Evolutionary conservation across 202 grass and related monocot genomes (phyloP).

Genomic region (Dendrocalamus latiflorus): DNA sequence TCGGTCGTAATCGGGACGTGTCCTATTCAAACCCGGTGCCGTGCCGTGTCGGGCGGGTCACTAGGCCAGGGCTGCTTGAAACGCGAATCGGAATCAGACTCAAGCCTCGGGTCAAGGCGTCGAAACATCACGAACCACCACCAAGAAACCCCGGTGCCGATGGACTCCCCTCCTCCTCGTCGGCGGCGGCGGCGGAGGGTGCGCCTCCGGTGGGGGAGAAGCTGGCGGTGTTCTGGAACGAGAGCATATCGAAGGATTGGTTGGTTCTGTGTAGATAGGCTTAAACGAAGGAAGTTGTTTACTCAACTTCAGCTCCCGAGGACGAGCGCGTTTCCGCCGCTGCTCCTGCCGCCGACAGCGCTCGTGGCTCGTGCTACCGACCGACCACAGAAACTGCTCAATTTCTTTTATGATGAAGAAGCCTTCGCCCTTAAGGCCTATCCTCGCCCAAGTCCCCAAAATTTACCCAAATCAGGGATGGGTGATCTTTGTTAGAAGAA

Average conservation of each 20-base stretch:
- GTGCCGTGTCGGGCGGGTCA: no score
- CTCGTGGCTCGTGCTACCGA: background rate
- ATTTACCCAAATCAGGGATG: background rate
- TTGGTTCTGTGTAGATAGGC: background rate
- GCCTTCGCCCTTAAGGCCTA: slow-evolving; percentile 19
- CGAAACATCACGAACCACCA: background rate
- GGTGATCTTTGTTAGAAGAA: background rate
- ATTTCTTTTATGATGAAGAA: background rate
- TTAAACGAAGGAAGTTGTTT: background rate
- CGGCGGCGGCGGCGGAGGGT: background rate
- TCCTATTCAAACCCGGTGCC: no score
- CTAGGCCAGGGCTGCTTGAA: no score
- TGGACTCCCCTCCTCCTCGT: slow-evolving; percentile 12
- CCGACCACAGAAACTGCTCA: background rate
- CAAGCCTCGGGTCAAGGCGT: no score
- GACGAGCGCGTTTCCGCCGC: slow-evolving; percentile 9
- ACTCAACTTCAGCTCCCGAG: background rate
- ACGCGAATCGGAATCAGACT: no score
- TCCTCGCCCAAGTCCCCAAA: background rate
- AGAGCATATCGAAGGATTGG: background rate
- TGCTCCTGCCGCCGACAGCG: slow-evolving; percentile 28
- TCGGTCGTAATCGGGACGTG: no score
- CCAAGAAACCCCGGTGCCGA: background rate
- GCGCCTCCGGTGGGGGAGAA: background rate
- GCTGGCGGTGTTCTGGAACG: slow-evolving; percentile 82